A percentile compares a stretch with the other conserved stretches of the same genome.
Conservation (phyloP, 495 filamentous ascomycete species). For the Xylaria venustula region DNA sequence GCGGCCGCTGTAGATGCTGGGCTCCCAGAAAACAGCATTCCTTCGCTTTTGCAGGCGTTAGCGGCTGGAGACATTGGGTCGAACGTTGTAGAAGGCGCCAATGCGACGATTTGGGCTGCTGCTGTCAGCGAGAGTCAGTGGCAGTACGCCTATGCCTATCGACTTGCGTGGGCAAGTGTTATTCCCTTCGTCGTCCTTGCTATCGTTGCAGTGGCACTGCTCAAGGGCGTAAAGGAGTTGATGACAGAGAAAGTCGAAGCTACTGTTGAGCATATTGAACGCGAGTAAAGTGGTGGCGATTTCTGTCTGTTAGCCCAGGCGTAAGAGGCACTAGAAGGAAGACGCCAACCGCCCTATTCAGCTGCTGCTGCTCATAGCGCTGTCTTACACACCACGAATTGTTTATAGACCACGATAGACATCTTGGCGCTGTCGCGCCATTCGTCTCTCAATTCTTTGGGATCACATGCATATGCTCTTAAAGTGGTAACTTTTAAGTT, state of each 20-base stretch:
- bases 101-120: conserved; percentile 32
- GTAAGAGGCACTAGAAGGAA: too few relatives aligned
- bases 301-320: too few relatives aligned
- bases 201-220: conserved; percentile 39
- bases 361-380: too few relatives aligned
- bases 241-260: conserved; percentile 55
- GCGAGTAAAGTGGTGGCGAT: too few relatives aligned
- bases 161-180: conserved; percentile 50
- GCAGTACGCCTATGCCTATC: conserved; percentile 46
- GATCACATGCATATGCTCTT: too few relatives aligned
- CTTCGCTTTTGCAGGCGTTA: conserved; percentile 35
- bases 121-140: conserved; percentile 38
- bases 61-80: conserved; percentile 29
- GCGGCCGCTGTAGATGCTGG: conserved; percentile 41
- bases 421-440: too few relatives aligned
- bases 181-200: conserved; percentile 56
- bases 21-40: conserved; percentile 37
- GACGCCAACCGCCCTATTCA: too few relatives aligned
- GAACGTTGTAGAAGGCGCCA: conserved; percentile 33
- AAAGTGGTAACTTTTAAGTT: too few relatives aligned
- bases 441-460: too few relatives aligned
- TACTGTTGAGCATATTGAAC: conserved; percentile 37
- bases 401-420: too few relatives aligned
- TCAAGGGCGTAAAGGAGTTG: conserved; percentile 49
- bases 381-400: too few relatives aligned